Base-by-base conservation (phyloP, 108 stramenopile species). In the Conticribra weissflogii region DNA sequence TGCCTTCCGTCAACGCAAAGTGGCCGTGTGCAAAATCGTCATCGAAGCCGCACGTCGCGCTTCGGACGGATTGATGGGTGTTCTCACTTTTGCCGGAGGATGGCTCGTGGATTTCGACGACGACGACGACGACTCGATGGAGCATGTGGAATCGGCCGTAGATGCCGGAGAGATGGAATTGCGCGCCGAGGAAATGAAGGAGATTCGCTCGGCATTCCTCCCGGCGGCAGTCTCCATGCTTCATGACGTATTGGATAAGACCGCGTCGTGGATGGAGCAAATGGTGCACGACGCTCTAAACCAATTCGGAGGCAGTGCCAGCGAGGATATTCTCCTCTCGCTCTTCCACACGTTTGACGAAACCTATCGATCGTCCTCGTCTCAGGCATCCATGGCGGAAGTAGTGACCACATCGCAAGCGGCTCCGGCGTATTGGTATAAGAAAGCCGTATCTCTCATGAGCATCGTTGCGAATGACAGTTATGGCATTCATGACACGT, bases 251-350 rank as follows among this genome's bases (percentile, higher is more conserved):
- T 88, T 88, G 60, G 71, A 86, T 54, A 81, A 83, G 49, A 90
- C 89, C 25, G 92, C 89, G 9, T 57, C 54, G 64, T 93, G 88
- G 89, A 59, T 90, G 79, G 81, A 84, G 15, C 58, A 63, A 45
- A 71, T 84, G 36, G 76, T 86, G 41, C 50, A 79, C 62, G 85
- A 92, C 66, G 71, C 75, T 24, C 44, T 74, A 17, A 31, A 72
- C 34, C 67, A 59, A 23, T 65, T 81, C 52, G 78, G 74, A 47
- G 53, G 61, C n/a, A n/a, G n/a, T 53, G 55, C 50, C 22, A 32
- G 59, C 33, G 45, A 58, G 30, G 81, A 67, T 22, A 76, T 73
- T 28, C 76, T 82, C 48, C 53, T 59, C 46, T 19, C 65, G 29
- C 55, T 75, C 51, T 79, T 86, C 45, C 50, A 71, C 21, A 51